A percentile compares a stretch with the other conserved stretches of the same genome.
Evolutionary conservation across 2,329 filamentous ascomycete species (phyloP).

Genomic region (Beauveria bassiana): DNA sequence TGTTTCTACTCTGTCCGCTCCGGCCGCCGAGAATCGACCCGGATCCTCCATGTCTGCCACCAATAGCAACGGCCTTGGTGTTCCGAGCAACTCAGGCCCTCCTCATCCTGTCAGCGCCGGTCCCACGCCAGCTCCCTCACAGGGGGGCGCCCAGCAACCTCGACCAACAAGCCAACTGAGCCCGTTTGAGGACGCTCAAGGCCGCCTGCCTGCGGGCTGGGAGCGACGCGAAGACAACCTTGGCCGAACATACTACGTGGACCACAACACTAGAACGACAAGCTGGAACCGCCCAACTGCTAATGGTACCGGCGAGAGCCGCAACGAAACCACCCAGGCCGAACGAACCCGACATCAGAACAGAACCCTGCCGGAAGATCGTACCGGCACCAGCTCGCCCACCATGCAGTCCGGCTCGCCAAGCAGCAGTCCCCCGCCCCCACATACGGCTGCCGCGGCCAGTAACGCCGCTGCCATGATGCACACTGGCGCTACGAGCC

Average conservation of each 20-base stretch:
- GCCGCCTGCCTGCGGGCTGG: constrained; percentile 86
- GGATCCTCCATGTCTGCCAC: constrained; percentile 45
- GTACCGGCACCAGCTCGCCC: constrained; percentile 87
- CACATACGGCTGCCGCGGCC: constrained; percentile 25
- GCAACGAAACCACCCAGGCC: constrained; percentile 79
- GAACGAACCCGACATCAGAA: constrained; percentile 93
- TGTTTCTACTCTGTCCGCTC: constrained; percentile 30
- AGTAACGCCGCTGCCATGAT: constrained; percentile 71
- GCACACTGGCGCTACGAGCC: constrained; percentile 86
- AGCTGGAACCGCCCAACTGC: constrained; percentile 90
- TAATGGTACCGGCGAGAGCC: constrained; percentile 62
- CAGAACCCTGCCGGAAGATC: constrained; percentile 88
- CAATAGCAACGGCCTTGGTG: constrained; percentile 35
- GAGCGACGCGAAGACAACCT: constrained; percentile 92
- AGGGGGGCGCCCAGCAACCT: constrained; percentile 23
- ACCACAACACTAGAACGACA: constrained; percentile 93
- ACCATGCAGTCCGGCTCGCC: constrained; percentile 53
- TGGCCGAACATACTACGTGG: constrained; percentile 94
- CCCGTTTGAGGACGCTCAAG: constrained; percentile 94
- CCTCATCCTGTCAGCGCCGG: constrained; percentile 41
- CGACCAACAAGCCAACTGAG: constrained; percentile 51
- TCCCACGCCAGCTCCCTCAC: constrained; percentile 25
- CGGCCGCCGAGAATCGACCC: constrained; percentile 40
- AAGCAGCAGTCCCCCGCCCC: constrained; percentile 26
- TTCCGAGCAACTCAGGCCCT: constrained; percentile 32